A percentile compares a stretch with the other conserved stretches of the same genome.
These are phyloP conservation scores for Neofusicoccum kwambonambiense DNA, from an alignment of 2,329 filamentous ascomycete species.

Conservation along the genomic window DNA sequence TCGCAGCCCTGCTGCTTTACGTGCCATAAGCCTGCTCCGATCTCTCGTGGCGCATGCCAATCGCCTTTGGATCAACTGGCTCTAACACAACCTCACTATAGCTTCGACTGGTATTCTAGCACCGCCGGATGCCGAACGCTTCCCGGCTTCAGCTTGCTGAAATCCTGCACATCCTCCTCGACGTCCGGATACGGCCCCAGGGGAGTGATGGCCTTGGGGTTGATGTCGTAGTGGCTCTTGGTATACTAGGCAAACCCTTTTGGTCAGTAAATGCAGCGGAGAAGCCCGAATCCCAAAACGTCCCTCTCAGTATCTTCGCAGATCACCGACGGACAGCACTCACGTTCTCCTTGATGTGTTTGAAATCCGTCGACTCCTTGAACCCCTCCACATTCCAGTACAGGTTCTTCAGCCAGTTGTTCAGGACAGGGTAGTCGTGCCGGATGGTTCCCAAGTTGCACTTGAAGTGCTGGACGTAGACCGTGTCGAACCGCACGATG, in stretches of 20 bases:
- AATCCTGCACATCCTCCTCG: slow-evolving; percentile 53
- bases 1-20: too few relatives aligned
- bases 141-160: slow-evolving; percentile 49
- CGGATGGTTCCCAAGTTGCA: slow-evolving; percentile 62
- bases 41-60: neutral
- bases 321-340: slow-evolving; percentile 21
- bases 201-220: slow-evolving; percentile 62
- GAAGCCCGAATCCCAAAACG: neutral
- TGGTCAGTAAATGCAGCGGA: neutral
- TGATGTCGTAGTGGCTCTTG: slow-evolving; percentile 60
- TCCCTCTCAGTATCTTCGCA: neutral
- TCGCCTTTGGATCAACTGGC: neutral
- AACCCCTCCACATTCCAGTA: slow-evolving; percentile 59
- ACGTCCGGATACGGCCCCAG: slow-evolving; percentile 61
- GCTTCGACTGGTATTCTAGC: slow-evolving; percentile 26
- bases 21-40: neutral
- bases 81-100: neutral
- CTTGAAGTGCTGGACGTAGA: slow-evolving; percentile 68
- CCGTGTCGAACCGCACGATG: slow-evolving; percentile 58
- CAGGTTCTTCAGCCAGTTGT: slow-evolving; percentile 60
- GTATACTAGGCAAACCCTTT: slow-evolving; percentile 44
- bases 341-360: slow-evolving; percentile 66
- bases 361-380: slow-evolving; percentile 61
- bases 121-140: slow-evolving; percentile 44
- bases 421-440: slow-evolving; percentile 59